These are phyloP conservation scores for Inga leiocalycina DNA, from an alignment of 306 rosid species.

Conservation along the genomic window DNA sequence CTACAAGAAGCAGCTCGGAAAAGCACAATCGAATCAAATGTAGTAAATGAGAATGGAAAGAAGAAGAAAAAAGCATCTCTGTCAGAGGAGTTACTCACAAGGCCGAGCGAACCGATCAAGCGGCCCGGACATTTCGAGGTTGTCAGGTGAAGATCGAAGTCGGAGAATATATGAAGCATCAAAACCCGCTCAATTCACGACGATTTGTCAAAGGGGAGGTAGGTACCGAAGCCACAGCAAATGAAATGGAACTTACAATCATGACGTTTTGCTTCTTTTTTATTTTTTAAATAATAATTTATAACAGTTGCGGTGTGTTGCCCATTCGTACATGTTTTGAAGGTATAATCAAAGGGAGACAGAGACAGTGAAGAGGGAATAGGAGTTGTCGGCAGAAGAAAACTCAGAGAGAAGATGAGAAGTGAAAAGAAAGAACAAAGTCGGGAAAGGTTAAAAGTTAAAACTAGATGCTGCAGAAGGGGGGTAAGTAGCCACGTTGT, in stretches of 20 bases:
- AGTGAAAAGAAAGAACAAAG: background rate
- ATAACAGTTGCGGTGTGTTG: background rate
- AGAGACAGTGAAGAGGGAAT: background rate
- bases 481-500: constrained; percentile 38
- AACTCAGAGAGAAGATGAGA: background rate
- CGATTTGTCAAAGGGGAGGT: background rate
- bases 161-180: constrained; percentile 30
- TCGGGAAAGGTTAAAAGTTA: background rate
- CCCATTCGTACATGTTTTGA: background rate
- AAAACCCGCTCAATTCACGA: background rate
- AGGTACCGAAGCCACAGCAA: background rate
- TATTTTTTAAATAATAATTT: background rate
- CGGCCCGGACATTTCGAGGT: constrained; percentile 71
- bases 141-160: constrained; percentile 7
- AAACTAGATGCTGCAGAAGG: background rate
- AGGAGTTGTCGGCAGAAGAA: constrained; percentile 42
- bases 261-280: background rate
- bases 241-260: background rate
- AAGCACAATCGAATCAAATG: background rate
- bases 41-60: background rate
- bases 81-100: constrained; percentile 52
- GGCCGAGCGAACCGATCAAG: constrained; percentile 87
- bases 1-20: background rate
- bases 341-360: background rate
- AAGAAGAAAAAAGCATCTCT: background rate